phyloP scores from a whole-genome alignment of 2,329 filamentous ascomycete genomes.

The Massarina eburnea region DNA sequence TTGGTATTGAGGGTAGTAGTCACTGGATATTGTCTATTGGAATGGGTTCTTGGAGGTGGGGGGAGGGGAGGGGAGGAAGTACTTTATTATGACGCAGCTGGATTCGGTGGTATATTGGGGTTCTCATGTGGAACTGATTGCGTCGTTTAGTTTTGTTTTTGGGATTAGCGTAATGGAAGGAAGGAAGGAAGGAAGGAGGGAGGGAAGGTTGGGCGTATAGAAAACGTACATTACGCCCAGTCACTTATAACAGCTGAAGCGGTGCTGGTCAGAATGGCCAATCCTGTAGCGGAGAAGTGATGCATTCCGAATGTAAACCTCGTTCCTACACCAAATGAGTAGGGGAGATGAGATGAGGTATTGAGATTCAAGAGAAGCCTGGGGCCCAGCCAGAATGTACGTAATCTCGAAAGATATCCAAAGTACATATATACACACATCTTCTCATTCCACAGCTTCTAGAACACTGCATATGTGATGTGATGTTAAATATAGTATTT shows the following conservation, averaged over 20 bases:
- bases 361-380: background rate
- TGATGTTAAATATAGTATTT: slow-evolving; percentile 13
- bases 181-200: background rate
- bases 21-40: slow-evolving; percentile 20
- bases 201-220: background rate
- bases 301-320: slow-evolving; percentile 21
- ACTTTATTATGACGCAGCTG: slow-evolving; percentile 39
- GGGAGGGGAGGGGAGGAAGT: slow-evolving; percentile 1
- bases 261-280: slow-evolving; percentile 27
- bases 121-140: slow-evolving; percentile 27
- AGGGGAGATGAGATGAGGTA: no score
- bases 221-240: slow-evolving; percentile 39
- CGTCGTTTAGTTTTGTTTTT: slow-evolving; percentile 25
- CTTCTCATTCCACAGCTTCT: slow-evolving; percentile 8
- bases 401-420: background rate
- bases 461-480: slow-evolving; percentile 20
- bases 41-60: background rate
- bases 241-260: slow-evolving; percentile 28
- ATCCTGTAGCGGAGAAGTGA: slow-evolving; percentile 14
- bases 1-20: slow-evolving; percentile 46
- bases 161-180: slow-evolving; percentile 2
- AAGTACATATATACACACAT: slow-evolving; percentile 1
- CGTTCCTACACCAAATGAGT: no score
- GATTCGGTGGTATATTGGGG: slow-evolving; percentile 25
- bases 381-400: background rate